A percentile compares a stretch with the other conserved stretches of the same genome.
phyloP scores from a whole-genome alignment of 345 rosid species.

The Murraya paniculata region DNA sequence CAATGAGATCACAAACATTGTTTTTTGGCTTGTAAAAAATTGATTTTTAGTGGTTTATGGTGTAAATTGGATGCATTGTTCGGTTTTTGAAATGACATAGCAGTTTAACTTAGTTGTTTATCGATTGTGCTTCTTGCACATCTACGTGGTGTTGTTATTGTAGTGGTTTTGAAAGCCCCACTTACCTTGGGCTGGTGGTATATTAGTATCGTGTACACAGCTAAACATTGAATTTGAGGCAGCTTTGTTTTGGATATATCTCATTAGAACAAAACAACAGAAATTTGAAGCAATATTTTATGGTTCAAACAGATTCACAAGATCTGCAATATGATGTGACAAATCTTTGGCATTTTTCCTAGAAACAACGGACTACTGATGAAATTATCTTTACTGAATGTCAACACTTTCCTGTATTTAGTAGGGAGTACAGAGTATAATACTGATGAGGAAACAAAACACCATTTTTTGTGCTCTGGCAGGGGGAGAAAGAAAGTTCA shows the following conservation, averaged over 20 bases:
- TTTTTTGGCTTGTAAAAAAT: slow-evolving; percentile 15
- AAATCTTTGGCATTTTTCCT: neutral
- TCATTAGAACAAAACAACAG: neutral
- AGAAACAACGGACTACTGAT: neutral
- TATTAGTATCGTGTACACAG: neutral
- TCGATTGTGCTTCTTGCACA: neutral
- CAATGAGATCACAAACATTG: slow-evolving; percentile 27
- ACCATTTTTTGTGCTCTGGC: too few relatives aligned
- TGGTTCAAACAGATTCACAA: neutral
- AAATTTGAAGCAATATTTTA: neutral
- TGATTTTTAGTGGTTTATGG: slow-evolving; percentile 13
- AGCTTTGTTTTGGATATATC: neutral
- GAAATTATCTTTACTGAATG: neutral
- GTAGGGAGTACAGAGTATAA: neutral
- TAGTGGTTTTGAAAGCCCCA: neutral
- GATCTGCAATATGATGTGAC: neutral
- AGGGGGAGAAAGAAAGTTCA: too few relatives aligned
- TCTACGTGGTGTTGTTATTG: neutral
- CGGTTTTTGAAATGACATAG: slow-evolving; percentile 23
- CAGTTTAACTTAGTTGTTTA: slow-evolving; percentile 2
- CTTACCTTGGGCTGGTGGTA: neutral
- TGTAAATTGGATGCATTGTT: slow-evolving; percentile 33
- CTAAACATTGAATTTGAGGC: neutral
- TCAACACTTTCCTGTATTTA: neutral
- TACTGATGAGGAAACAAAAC: neutral